Evolutionary conservation across 495 filamentous ascomycete species (phyloP), one percentile per base, ranked within the genome.

Genomic region (Penicillium simplicissimum): DNA sequence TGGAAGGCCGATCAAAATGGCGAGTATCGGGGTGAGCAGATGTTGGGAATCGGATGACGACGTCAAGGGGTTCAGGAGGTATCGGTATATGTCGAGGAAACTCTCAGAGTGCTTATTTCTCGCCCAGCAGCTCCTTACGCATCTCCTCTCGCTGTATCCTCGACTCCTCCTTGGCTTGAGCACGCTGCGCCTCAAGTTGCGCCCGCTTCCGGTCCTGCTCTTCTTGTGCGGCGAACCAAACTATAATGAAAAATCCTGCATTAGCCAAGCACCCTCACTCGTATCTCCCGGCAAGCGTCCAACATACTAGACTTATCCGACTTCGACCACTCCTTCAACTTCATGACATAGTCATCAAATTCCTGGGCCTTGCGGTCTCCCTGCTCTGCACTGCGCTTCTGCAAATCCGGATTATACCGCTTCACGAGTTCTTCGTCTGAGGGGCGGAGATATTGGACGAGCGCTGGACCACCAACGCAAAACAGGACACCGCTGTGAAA

Each of bases 371-470:
- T 83, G 64, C 86, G 83, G 48, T 87, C 79, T 33, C 93, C 84
- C 55, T 88, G 82, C 68, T 92, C 91, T 1, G 93, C 76, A 55
- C 89, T 91, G 65, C 88, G 84, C 73, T 90, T 90, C 71, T 94
- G 91, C 4, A 98, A 84, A 14, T 98, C 95, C 1, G 94, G 93
- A 72, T 93, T 98, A 79, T 97, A 98, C 74, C 82, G 86, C 82
- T 93, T 82, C 79, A 96, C 91, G 9, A 98, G 81, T 76, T 97
- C 93, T 72, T 97, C 95, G 64, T 97, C 92, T 8, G 91, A 86
- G 4, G 96, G 95, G 53, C 86, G 84, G 38, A 98, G 79, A 64
- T 84, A 96, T 69, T 84, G 80, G n/a, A 93, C 85, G 48, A 97
- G 76, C 5, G 90, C 89, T 34, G 94, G 94, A 25, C 95, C 95